Percentiles rank a stretch among this genome's conserved stretches.
Conservation (phyloP, 257 asterid genomes). For the Plantago major region DNA sequence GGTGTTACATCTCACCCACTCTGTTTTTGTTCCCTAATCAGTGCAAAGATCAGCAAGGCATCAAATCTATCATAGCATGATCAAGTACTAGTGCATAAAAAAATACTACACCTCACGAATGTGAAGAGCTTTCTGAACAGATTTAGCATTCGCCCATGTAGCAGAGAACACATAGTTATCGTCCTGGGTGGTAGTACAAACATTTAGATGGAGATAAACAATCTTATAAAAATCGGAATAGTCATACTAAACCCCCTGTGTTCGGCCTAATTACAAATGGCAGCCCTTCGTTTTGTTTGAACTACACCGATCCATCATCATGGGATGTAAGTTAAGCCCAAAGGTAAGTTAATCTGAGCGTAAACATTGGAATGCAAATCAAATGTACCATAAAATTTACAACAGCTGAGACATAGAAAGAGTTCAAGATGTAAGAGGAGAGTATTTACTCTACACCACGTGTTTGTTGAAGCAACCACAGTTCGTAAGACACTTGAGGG, state of each 20-base stretch:
- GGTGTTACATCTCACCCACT: constrained; percentile 27
- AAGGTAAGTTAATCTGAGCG: no score
- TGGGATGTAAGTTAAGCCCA: no score
- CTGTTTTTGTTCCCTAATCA: constrained; percentile 21
- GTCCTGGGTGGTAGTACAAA: not conserved
- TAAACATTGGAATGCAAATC: no score
- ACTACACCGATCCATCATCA: no score
- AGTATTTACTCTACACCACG: constrained; percentile 31
- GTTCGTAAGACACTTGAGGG: not conserved
- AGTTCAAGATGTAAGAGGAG: not conserved
- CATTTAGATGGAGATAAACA: not conserved
- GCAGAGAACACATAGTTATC: not conserved
- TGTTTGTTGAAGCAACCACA: not conserved
- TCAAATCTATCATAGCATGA: not conserved
- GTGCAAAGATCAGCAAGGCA: not conserved
- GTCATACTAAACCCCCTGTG: no score
- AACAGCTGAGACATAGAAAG: not conserved
- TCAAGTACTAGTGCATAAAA: not conserved
- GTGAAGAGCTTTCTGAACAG: constrained; percentile 27
- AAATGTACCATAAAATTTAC: not conserved
- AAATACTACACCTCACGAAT: constrained; percentile 17
- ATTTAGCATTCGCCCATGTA: constrained; percentile 24
- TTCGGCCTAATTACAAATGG: no score
- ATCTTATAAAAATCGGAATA: not conserved
- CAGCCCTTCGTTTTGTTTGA: no score